Conservation (phyloP, 2,329 filamentous ascomycete genomes). For the Penicillium sp. region DNA sequence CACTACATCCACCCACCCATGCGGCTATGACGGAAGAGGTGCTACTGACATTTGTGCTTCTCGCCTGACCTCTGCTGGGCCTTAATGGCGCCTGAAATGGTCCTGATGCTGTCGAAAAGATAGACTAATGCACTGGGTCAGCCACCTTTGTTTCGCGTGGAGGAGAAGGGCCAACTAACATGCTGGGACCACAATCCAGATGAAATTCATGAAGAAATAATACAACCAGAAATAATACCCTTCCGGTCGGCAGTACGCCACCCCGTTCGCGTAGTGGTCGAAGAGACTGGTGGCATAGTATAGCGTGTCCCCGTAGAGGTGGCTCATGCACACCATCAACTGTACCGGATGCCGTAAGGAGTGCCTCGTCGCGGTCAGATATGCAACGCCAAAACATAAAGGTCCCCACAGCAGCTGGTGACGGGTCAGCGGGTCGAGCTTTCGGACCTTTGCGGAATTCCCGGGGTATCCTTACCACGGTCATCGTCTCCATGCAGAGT, state of each 20-base stretch:
- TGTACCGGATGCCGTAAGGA: constrained; percentile 60
- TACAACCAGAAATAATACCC: constrained; percentile 65
- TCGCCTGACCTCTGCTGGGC: constrained; percentile 18
- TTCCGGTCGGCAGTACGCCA: constrained; percentile 61
- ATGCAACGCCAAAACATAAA: constrained; percentile 57
- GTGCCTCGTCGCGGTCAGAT: constrained; percentile 53
- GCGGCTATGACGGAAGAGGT: constrained; percentile 22
- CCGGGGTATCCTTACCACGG: constrained; percentile 57
- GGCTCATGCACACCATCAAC: constrained; percentile 60
- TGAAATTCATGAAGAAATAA: constrained; percentile 64
- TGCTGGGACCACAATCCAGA: constrained; percentile 63
- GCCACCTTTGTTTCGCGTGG: not conserved
- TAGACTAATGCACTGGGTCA: constrained; percentile 27
- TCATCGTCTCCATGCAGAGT: constrained; percentile 82
- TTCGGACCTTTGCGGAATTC: not conserved
- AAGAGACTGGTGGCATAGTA: constrained; percentile 65
- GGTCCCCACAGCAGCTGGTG: constrained; percentile 59
- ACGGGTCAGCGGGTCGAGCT: constrained; percentile 6
- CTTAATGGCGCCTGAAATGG: constrained; percentile 31
- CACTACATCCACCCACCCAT: constrained; percentile 12
- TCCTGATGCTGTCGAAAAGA: constrained; percentile 30
- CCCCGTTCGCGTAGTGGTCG: constrained; percentile 55
- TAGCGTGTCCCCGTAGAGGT: constrained; percentile 62
- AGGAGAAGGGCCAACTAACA: constrained; percentile 42
- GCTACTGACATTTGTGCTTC: constrained; percentile 29